These are phyloP conservation scores for Cutaneotrichosporon spelunceum DNA, from an alignment of 1,284 basidiomycete species.

Conservation along the genomic window DNA sequence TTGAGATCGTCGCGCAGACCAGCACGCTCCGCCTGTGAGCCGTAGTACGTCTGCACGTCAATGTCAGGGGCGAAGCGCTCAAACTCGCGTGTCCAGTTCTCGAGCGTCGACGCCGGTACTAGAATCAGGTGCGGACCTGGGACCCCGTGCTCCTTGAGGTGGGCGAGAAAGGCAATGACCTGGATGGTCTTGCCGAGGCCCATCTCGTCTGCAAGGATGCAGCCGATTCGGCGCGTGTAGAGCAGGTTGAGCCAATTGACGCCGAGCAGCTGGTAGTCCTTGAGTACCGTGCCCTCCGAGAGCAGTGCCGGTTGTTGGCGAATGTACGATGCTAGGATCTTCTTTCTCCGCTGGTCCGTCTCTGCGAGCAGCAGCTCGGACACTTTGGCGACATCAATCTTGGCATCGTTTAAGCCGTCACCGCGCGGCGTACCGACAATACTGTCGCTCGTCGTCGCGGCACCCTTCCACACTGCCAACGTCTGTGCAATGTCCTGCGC, in stretches of 20 bases:
- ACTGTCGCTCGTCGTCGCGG: conserved; percentile 44
- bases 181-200: conserved; percentile 90
- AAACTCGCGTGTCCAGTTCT: conserved; percentile 99
- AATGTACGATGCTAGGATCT: conserved; percentile 57
- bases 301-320: conserved; percentile 71
- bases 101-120: conserved; percentile 92
- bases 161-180: conserved; percentile 93
- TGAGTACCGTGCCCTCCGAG: conserved; percentile 69
- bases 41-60: conserved; percentile 89
- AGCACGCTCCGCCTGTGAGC: conserved; percentile 81
- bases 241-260: conserved; percentile 94
- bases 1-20: conserved; percentile 65
- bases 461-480: conserved; percentile 72
- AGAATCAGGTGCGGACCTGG: conserved; percentile 88
- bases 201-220: conserved; percentile 98
- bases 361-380: conserved; percentile 43
- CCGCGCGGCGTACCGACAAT: conserved; percentile 43
- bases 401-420: conserved; percentile 49
- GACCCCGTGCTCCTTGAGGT: conserved; percentile 72
- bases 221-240: conserved; percentile 75
- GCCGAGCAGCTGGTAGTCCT: conserved; percentile 96
- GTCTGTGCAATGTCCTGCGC: conserved; percentile 61
- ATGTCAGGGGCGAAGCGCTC: conserved; percentile 80
- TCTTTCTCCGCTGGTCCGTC: conserved; percentile 37
- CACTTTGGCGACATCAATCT: conserved; percentile 48